These are phyloP conservation scores for Pugionium cornutum DNA, from an alignment of 345 rosid species.

Conservation along the genomic window DNA sequence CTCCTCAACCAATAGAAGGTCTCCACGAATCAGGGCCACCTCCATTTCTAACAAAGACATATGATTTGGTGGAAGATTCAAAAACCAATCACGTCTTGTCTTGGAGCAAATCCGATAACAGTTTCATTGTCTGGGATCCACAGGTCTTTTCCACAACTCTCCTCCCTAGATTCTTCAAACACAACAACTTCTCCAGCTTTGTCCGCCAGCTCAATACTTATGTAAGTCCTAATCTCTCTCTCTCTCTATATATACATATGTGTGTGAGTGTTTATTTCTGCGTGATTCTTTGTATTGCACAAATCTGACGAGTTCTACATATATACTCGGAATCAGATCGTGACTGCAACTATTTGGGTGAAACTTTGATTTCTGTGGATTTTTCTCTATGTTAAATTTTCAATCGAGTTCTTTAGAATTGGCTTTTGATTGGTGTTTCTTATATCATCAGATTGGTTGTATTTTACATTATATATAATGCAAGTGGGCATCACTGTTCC, in stretches of 20 bases:
- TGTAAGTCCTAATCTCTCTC: slow-evolving; percentile 48
- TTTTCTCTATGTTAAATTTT: slow-evolving; percentile 7
- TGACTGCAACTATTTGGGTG: slow-evolving; percentile 18
- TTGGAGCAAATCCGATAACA: slow-evolving; percentile 67
- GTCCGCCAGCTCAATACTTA: slow-evolving; percentile 81
- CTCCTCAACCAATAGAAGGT: slow-evolving; percentile 66
- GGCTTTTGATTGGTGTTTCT: slow-evolving; percentile 21
- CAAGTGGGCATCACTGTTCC: slow-evolving; percentile 38
- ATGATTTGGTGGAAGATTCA: slow-evolving; percentile 63
- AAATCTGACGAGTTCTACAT: slow-evolving; percentile 19
- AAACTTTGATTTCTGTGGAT: slow-evolving; percentile 9
- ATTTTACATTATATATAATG: slow-evolving; percentile 19
- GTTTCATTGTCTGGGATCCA: slow-evolving; percentile 77
- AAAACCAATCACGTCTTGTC: slow-evolving; percentile 62
- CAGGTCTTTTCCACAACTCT: slow-evolving; percentile 55
- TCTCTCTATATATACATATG: neutral
- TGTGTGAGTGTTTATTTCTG: neutral
- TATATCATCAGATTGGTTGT: slow-evolving; percentile 11
- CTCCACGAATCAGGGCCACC: slow-evolving; percentile 67
- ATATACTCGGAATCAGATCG: slow-evolving; percentile 23
- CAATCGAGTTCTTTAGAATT: slow-evolving; percentile 23
- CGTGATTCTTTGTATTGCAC: neutral
- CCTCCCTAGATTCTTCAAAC: slow-evolving; percentile 71
- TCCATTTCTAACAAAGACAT: slow-evolving; percentile 72
- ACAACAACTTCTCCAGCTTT: slow-evolving; percentile 83